Conservation (phyloP, 306 rosid species). For the Cicer pinnatifidum region DNA sequence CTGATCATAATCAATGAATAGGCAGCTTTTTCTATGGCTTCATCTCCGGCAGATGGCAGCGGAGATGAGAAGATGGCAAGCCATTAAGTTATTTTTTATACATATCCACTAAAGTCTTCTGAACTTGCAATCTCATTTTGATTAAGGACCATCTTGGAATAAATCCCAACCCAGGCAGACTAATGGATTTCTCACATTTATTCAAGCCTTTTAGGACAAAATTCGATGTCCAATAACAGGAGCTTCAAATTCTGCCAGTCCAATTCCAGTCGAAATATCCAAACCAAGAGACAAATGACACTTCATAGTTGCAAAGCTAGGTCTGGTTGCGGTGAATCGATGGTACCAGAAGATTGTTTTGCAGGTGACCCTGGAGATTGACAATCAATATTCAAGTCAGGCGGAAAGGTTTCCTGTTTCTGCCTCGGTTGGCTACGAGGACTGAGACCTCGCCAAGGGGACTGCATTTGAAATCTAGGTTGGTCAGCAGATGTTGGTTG, state of each 20-base stretch:
- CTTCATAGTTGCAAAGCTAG: slow-evolving; percentile 88
- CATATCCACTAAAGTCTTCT: slow-evolving; percentile 22
- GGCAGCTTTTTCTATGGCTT: slow-evolving; percentile 27
- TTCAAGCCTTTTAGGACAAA: slow-evolving; percentile 40
- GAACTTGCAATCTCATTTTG: slow-evolving; percentile 41
- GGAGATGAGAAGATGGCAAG: slow-evolving; percentile 7
- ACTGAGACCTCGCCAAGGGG: slow-evolving; percentile 69
- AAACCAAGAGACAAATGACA: slow-evolving; percentile 57
- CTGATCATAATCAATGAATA: slow-evolving; percentile 45
- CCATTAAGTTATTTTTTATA: slow-evolving; percentile 22
- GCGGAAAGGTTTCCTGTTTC: slow-evolving; percentile 83
- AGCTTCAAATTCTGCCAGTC: slow-evolving; percentile 38
- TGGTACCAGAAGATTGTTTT: slow-evolving; percentile 82
- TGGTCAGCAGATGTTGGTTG: slow-evolving; percentile 69
- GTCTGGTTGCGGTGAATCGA: slow-evolving; percentile 99
- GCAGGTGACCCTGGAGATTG: slow-evolving; percentile 92
- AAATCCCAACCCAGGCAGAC: slow-evolving; percentile 33
- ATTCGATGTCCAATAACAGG: slow-evolving; percentile 38
- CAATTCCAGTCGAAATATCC: slow-evolving; percentile 38
- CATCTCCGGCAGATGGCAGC: slow-evolving; percentile 15
- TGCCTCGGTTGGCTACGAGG: slow-evolving; percentile 69
- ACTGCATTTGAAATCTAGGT: slow-evolving; percentile 75
- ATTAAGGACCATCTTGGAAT: slow-evolving; percentile 13
- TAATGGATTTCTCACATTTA: slow-evolving; percentile 33
- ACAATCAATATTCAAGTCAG: slow-evolving; percentile 92